Evolutionary conservation across 495 filamentous ascomycete species (phyloP).

Genomic region (Wilcoxina mikolae): DNA sequence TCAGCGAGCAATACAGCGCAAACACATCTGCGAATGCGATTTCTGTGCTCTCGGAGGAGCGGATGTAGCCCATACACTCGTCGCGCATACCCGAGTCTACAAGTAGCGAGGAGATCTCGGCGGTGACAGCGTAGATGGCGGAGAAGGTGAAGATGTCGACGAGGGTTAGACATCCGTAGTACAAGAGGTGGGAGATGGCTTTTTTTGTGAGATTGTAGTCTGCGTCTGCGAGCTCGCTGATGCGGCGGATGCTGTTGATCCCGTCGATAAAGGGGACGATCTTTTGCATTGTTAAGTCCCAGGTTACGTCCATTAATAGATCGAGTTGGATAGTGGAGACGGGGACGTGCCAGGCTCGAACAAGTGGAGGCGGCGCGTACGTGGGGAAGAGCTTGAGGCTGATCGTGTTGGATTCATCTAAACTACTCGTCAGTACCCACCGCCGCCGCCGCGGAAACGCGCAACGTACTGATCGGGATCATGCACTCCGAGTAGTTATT

Average conservation of each 20-base stretch:
- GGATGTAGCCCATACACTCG: conserved; percentile 75
- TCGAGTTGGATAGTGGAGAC: conserved; percentile 70
- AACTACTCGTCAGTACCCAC: not conserved
- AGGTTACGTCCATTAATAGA: conserved; percentile 63
- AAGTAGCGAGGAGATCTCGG: conserved; percentile 59
- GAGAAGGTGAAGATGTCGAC: conserved; percentile 89
- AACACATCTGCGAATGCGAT: conserved; percentile 41
- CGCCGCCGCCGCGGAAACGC: not conserved
- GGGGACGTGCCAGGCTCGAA: conserved; percentile 79
- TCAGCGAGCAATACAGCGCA: conserved; percentile 61
- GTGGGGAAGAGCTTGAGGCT: conserved; percentile 91
- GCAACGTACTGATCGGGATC: conserved; percentile 66
- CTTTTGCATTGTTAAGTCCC: conserved; percentile 76
- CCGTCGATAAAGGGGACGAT: conserved; percentile 79
- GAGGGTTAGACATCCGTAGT: conserved; percentile 74
- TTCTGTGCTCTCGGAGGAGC: conserved; percentile 22
- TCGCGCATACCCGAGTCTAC: conserved; percentile 55
- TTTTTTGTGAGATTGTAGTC: conserved; percentile 70
- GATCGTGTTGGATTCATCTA: conserved; percentile 84
- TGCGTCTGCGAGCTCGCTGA: conserved; percentile 68
- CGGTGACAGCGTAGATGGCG: conserved; percentile 74
- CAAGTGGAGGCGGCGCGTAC: conserved; percentile 57
- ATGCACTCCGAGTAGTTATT: conserved; percentile 98
- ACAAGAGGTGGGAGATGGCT: conserved; percentile 72
- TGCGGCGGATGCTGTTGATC: conserved; percentile 69